Base-by-base conservation (phyloP, 148 eudicot genomes). In the Nepenthes gracilis region DNA sequence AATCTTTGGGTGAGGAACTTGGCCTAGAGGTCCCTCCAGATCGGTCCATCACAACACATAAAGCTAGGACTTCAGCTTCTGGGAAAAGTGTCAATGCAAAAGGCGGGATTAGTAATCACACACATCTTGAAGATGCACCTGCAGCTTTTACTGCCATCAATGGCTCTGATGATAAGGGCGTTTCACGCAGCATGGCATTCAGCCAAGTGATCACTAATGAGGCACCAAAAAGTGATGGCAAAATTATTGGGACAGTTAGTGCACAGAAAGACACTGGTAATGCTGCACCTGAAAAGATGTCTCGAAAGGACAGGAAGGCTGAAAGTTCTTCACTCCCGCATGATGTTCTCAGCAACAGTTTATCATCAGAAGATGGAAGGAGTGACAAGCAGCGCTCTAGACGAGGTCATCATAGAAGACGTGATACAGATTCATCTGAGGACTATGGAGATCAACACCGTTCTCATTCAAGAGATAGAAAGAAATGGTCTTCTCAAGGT, bases 21-120 rank as follows among this genome's bases (percentile, higher is more conserved):
- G 98, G 98, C 61, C 63, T 93, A 43, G 91, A 79, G 69, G 96
- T 93, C 53, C 98, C 98, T 58, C 91, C 96, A 47, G 95, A 93
- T 52, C 53, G 67, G 58, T 81, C 94, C 34, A 62, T 64, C 33
- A 37, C 75, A 7, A 67, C 73, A 67, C 61, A 52, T 67, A 81
- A 73, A 74, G 53, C 72, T 36, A 61, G 55, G 55, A 36, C 57
- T 12, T 47, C 68, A 55, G 56, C 60, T 57, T 62, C 69, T 58
- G 65, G 33, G 55, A 63, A 71, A 69, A 62, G 61, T 55, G 54
- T 49, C 33, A 45, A 60, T 40, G 62, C 68, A 11, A 73, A 57
- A 60, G 68, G 57, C 33, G 59, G 47, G 53, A 66, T 58, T 40
- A 48, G 2, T 36, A 52, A 55, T 34, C 51, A 47, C 34, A 40